Evolutionary conservation across 768 basidiomycete species (phyloP), one percentile per base, ranked within the genome.

Genomic region (Hygrocybe coccinea): DNA sequence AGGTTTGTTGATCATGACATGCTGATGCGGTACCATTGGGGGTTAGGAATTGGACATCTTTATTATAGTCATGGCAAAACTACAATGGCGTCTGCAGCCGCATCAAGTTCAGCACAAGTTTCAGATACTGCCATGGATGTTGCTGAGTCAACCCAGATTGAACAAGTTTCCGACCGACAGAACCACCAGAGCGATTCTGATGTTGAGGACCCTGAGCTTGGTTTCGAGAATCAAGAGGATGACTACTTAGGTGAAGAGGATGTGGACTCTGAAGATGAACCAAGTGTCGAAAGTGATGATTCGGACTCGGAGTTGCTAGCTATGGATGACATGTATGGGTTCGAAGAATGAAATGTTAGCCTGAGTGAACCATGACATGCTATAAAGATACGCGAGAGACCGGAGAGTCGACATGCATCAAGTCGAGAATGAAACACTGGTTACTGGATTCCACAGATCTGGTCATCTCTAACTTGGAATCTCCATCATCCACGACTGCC

Each of bases 1-100:
- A 68, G 67, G 12, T 65, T 64, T 52, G 59, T 60, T 11, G 66
- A 68, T 36, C 47, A 65, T 5, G 67, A 70, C 50, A 66, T 67
- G 59, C 56, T 61, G 12, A 69, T 71, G 67, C 39, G 58, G 0
- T 64, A 60, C 5, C 41, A 50, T 3, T 69, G 68, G 0, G 59
- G 65, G 19, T 21, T 41, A 41, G 39, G 19, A 21, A 21, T 47
- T 12, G 45, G 45, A 12, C 45, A 47, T 25, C 19, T 47, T 47
- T 29, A n/a, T n/a, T n/a, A 47, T 47, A 14, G 11, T 19, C 45
- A 47, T 21, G 24, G 11, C 45, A 47, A 21, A 47, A 41, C 19
- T 41, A 25, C 24, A 21, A 47, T 5, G 2, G 45, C 29, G 29
- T 29, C 29, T 29, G 14, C 24, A 21, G 21, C 19, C 45, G 6